These are phyloP conservation scores for Mariannaea elegans DNA, from an alignment of 2,329 filamentous ascomycete genomes.

Conservation along the genomic window DNA sequence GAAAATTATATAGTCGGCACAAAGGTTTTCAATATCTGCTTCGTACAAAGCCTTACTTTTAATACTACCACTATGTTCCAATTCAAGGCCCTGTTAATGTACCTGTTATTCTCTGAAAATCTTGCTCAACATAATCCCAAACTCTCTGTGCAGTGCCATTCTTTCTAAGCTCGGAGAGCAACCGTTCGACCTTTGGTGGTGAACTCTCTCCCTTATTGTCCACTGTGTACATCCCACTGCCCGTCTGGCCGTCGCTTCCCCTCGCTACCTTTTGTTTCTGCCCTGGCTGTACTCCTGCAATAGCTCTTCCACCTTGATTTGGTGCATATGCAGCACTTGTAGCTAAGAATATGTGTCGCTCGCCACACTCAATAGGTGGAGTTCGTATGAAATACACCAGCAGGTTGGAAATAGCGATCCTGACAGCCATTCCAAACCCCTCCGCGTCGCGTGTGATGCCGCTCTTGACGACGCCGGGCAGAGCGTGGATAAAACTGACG, in stretches of 20 bases:
- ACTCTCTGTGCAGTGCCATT: slow-evolving; percentile 44
- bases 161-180: background rate
- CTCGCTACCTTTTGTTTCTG: background rate
- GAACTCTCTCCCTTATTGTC: background rate
- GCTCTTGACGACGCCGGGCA: slow-evolving; percentile 14
- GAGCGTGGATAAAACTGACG: slow-evolving; percentile 7
- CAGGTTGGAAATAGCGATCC: background rate
- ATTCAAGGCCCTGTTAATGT: too few relatives aligned
- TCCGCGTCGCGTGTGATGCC: background rate
- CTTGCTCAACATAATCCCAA: slow-evolving; percentile 37
- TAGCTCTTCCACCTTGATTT: background rate
- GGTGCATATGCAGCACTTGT: background rate
- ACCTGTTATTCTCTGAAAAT: too few relatives aligned
- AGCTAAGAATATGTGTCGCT: background rate
- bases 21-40: too few relatives aligned
- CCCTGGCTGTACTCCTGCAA: background rate
- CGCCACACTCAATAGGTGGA: background rate
- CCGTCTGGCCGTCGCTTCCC: background rate
- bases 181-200: slow-evolving; percentile 3
- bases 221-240: background rate
- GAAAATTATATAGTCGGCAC: too few relatives aligned
- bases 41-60: too few relatives aligned
- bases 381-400: background rate
- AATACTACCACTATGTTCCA: too few relatives aligned
- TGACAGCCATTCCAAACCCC: background rate